These are phyloP conservation scores for Trichoderma citrinoviride DNA, from an alignment of 2,329 filamentous ascomycete species.

Conservation along the genomic window DNA sequence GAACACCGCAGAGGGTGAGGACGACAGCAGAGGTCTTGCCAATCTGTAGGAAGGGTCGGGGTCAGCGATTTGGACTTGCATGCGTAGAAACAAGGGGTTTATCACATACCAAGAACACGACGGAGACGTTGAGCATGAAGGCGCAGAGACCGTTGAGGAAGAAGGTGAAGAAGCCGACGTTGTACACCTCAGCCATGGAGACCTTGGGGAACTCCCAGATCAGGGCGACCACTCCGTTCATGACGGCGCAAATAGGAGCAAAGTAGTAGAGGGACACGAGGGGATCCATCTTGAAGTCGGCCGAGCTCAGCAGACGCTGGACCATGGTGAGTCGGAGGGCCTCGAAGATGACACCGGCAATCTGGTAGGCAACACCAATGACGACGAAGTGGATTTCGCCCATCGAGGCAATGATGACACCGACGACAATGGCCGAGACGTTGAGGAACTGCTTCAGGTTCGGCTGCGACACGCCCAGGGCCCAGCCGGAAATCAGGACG, in stretches of 20 bases:
- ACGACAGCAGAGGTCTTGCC: constrained; percentile 85
- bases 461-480: constrained; percentile 76
- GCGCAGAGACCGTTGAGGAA: constrained; percentile 74
- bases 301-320: constrained; percentile 74
- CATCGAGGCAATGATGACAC: constrained; percentile 89
- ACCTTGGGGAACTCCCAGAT: constrained; percentile 71
- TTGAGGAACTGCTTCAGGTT: constrained; percentile 88
- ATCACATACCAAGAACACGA: constrained; percentile 74
- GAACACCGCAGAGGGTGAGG: constrained; percentile 80
- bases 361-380: constrained; percentile 75
- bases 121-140: constrained; percentile 79
- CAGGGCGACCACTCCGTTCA: constrained; percentile 73
- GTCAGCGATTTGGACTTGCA: constrained; percentile 6
- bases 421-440: constrained; percentile 89
- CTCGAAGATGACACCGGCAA: constrained; percentile 76
- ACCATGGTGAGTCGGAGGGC: constrained; percentile 82
- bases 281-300: constrained; percentile 90
- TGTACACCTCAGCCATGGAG: constrained; percentile 66
- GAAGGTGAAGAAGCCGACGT: constrained; percentile 70
- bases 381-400: constrained; percentile 93
- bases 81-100: neutral
- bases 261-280: constrained; percentile 89
- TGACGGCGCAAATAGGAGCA: constrained; percentile 76
- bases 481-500: constrained; percentile 86
- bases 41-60: constrained; percentile 59